Evolutionary conservation across 2,329 filamentous ascomycete genomes (phyloP).

Genomic region (Fusarium dimerum): DNA sequence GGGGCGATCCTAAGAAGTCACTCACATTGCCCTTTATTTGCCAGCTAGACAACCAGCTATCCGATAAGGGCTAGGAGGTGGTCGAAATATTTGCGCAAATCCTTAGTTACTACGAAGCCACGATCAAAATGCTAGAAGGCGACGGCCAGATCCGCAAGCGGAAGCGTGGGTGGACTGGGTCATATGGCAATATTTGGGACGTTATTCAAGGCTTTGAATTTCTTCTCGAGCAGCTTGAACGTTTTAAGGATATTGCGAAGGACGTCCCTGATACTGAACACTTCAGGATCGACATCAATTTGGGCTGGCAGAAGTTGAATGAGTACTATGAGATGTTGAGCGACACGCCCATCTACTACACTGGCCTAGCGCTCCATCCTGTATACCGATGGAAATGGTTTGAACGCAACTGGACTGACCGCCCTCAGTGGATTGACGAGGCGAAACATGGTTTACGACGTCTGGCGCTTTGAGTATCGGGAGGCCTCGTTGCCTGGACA

Average conservation of each 20-base stretch:
- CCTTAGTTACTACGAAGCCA: conserved; percentile 9
- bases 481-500: neutral
- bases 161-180: conserved; percentile 13
- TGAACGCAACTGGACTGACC: conserved; percentile 1
- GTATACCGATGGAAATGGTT: conserved; percentile 12
- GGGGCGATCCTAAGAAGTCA: conserved; percentile 7
- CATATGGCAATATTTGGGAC: conserved; percentile 13
- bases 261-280: conserved; percentile 6
- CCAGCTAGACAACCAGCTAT: conserved; percentile 6
- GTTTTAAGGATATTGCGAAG: conserved; percentile 1
- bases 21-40: conserved; percentile 5
- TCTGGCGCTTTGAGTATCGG: neutral
- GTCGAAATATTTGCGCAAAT: conserved; percentile 8
- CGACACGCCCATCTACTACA: conserved; percentile 11
- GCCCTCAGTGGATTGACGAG: conserved; percentile 1
- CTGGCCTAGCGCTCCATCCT: conserved; percentile 6
- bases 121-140: conserved; percentile 13
- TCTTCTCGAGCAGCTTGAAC: conserved; percentile 3
- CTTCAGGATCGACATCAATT: conserved; percentile 11
- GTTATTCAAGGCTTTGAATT: conserved; percentile 12
- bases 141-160: conserved; percentile 1
- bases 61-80: conserved; percentile 8
- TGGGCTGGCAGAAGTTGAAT: conserved; percentile 9
- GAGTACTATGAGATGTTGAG: conserved; percentile 11
- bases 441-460: conserved; percentile 7